These are phyloP conservation scores for Vitis labrusca DNA, from an alignment of 164 flowering plant genomes.

Conservation along the genomic window DNA sequence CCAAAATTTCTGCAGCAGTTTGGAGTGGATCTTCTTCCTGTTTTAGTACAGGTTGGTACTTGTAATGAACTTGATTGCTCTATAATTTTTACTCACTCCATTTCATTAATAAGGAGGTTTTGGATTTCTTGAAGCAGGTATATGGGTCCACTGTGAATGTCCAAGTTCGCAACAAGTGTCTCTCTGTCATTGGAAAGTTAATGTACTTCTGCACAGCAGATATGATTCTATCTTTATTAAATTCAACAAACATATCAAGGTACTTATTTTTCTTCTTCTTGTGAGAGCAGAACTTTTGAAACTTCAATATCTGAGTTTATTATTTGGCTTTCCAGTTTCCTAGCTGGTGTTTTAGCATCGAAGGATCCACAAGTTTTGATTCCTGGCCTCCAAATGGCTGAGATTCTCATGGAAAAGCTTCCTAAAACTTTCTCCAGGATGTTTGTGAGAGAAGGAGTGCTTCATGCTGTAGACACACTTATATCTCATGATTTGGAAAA, in stretches of 20 bases:
- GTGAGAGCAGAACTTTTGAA: too few relatives aligned
- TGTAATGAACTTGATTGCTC: not conserved
- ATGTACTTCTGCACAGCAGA: slow-evolving; percentile 94
- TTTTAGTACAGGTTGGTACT: slow-evolving; percentile 72
- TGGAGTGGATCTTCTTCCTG: slow-evolving; percentile 96
- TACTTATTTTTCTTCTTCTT: slow-evolving; percentile 13
- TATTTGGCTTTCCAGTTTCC: slow-evolving; percentile 52
- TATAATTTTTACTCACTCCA: slow-evolving; percentile 5
- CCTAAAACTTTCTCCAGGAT: slow-evolving; percentile 88
- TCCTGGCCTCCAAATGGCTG: slow-evolving; percentile 92
- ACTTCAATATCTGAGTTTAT: not conserved
- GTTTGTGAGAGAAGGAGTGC: slow-evolving; percentile 98
- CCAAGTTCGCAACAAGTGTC: slow-evolving; percentile 96
- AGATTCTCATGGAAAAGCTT: slow-evolving; percentile 96
- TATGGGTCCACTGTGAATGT: slow-evolving; percentile 98
- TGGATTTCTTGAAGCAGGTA: slow-evolving; percentile 47
- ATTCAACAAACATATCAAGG: slow-evolving; percentile 92
- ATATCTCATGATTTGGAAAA: slow-evolving; percentile 41
- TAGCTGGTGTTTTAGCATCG: slow-evolving; percentile 96
- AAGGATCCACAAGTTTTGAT: slow-evolving; percentile 92
- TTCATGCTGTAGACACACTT: slow-evolving; percentile 90
- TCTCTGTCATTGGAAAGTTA: slow-evolving; percentile 88
- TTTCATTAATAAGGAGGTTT: not conserved
- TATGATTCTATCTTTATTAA: slow-evolving; percentile 76
- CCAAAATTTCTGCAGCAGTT: slow-evolving; percentile 95